These are phyloP conservation scores for Bonia amplexicaulis DNA, from an alignment of 176 grass and related monocot species.

Conservation along the genomic window DNA sequence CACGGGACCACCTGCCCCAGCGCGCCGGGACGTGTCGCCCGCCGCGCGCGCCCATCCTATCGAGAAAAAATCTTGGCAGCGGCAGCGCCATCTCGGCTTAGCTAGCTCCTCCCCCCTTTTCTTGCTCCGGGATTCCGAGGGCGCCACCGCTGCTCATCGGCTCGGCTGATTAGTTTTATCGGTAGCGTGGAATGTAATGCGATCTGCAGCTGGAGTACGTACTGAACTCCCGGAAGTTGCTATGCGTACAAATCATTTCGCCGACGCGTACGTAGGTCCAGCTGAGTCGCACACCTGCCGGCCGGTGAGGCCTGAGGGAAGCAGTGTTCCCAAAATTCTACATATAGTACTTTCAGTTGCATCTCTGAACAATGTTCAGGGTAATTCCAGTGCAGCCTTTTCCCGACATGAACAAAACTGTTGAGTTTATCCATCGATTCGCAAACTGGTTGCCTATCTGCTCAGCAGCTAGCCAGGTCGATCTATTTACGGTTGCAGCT, in stretches of 20 bases:
- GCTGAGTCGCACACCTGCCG: too few relatives aligned
- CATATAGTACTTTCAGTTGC: too few relatives aligned
- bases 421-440: neutral
- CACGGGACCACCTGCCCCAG: conserved; percentile 16
- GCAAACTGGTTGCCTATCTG: neutral
- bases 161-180: neutral
- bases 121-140: conserved; percentile 39
- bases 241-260: neutral
- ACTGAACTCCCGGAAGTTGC: neutral
- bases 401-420: neutral
- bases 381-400: too few relatives aligned
- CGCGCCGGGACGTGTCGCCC: conserved; percentile 29
- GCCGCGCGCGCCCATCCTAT: neutral
- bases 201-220: neutral
- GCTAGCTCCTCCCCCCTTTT: neutral
- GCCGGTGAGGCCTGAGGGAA: too few relatives aligned
- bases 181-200: neutral
- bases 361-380: too few relatives aligned
- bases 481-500: neutral
- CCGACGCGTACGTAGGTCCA: neutral
- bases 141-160: neutral
- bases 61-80: neutral
- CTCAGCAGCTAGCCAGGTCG: neutral
- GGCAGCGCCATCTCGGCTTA: neutral
- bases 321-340: too few relatives aligned